Evolutionary conservation across 208 protist species (phyloP).

Genomic region (Leptomonas pyrrhocoris): DNA sequence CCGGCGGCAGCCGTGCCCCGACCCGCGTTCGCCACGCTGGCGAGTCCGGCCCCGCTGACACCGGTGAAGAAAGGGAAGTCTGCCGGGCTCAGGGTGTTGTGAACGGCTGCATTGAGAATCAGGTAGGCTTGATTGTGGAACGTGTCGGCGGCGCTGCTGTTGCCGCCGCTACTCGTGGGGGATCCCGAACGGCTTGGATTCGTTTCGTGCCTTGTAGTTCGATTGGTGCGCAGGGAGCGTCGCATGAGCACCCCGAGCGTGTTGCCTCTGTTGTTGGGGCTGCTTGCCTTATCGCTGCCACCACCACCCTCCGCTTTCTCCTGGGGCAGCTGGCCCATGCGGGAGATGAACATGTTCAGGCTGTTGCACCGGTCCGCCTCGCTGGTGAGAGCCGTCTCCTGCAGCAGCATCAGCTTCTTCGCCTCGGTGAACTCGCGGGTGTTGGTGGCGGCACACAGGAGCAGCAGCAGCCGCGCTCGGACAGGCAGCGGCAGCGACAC

Average conservation of each 20-base stretch:
- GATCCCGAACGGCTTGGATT: constrained; percentile 1
- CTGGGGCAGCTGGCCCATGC: constrained; percentile 41
- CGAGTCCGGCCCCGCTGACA: constrained; percentile 12
- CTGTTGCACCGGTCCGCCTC: constrained; percentile 44
- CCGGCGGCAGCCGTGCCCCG: constrained; percentile 7
- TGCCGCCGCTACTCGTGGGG: constrained; percentile 4
- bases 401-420: constrained; percentile 67
- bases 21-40: constrained; percentile 7
- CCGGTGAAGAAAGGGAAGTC: constrained; percentile 69
- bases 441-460: constrained; percentile 50
- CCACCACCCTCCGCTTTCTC: constrained; percentile 10
- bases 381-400: constrained; percentile 50
- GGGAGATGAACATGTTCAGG: constrained; percentile 46
- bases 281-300: constrained; percentile 16
- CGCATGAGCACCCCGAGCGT: constrained; percentile 12
- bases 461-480: constrained; percentile 61
- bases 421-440: constrained; percentile 66
- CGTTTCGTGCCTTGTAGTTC: constrained; percentile 5
- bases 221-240: constrained; percentile 29
- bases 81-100: constrained; percentile 47
- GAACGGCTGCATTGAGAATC: constrained; percentile 56
- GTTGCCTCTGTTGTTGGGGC: constrained; percentile 5
- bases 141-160: constrained; percentile 30
- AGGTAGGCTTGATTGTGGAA: constrained; percentile 64
- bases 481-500: constrained; percentile 48